These are phyloP conservation scores for Petrea volubilis DNA, from an alignment of 257 asterid species.

Conservation along the genomic window DNA sequence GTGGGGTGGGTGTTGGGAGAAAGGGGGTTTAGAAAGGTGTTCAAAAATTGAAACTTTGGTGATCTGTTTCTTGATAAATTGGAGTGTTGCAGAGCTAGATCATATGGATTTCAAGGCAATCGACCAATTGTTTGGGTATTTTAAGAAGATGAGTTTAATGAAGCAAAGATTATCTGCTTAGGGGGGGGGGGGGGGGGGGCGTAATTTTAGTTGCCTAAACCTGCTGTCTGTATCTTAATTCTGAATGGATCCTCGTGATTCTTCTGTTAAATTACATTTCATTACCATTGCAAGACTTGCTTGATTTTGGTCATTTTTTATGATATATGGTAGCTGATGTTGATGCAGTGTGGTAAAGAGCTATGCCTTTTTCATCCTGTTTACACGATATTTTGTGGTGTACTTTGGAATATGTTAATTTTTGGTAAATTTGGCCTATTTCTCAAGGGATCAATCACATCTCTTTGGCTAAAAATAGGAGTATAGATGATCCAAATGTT, in stretches of 20 bases:
- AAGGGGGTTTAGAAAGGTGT: background rate
- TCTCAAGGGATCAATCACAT: no score
- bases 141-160: background rate
- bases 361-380: background rate
- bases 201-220: background rate
- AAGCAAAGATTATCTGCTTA: background rate
- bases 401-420: no score
- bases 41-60: no score
- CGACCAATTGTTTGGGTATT: background rate
- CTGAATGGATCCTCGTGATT: background rate
- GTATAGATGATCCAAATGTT: background rate
- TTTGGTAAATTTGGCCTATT: no score
- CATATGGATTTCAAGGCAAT: background rate
- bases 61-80: background rate
- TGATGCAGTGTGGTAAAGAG: background rate
- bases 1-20: background rate
- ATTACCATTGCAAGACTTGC: background rate
- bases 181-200: background rate
- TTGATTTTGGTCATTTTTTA: background rate
- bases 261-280: background rate
- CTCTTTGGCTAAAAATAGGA: background rate
- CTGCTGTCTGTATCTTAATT: background rate
- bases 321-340: background rate
- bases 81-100: conserved; percentile 8
- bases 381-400: no score